A percentile compares a stretch with the other conserved stretches of the same genome.
Conservation (phyloP, 345 rosid species). For the Melaleuca alternifolia region DNA sequence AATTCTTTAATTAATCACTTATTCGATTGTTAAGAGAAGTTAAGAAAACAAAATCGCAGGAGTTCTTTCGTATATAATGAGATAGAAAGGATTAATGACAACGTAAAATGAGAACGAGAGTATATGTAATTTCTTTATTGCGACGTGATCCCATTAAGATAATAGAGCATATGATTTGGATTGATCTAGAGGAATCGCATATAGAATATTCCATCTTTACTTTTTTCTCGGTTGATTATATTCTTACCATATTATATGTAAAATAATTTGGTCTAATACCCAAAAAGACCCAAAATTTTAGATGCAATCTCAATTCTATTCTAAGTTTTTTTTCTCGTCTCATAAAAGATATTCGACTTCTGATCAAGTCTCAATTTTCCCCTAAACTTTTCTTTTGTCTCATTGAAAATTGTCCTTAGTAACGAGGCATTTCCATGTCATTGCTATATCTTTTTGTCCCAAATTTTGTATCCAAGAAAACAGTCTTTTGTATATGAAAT, state of each 20-base stretch:
- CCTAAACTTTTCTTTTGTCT: too few relatives aligned
- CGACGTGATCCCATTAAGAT: not conserved
- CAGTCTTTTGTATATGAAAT: too few relatives aligned
- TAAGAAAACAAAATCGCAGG: accelerated
- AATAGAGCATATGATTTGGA: not conserved
- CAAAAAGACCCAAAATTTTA: too few relatives aligned
- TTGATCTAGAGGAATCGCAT: not conserved
- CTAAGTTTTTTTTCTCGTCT: too few relatives aligned
- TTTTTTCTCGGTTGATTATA: not conserved
- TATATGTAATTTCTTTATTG: not conserved
- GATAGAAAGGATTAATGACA: accelerated
- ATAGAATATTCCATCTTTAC: not conserved
- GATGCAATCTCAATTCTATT: too few relatives aligned
- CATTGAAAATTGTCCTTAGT: too few relatives aligned
- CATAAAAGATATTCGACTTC: too few relatives aligned
- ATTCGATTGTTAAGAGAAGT: not conserved
- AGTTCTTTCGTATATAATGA: not conserved
- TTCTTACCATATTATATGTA: not conserved
- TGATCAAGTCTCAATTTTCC: too few relatives aligned
- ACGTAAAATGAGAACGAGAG: accelerated
- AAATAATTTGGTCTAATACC: not conserved
- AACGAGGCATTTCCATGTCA: too few relatives aligned
- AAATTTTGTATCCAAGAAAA: too few relatives aligned
- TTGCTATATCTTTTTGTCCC: too few relatives aligned
- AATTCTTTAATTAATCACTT: not conserved